phyloP scores from a whole-genome alignment of 345 rosid genomes.

The Microthlaspi erraticum region DNA sequence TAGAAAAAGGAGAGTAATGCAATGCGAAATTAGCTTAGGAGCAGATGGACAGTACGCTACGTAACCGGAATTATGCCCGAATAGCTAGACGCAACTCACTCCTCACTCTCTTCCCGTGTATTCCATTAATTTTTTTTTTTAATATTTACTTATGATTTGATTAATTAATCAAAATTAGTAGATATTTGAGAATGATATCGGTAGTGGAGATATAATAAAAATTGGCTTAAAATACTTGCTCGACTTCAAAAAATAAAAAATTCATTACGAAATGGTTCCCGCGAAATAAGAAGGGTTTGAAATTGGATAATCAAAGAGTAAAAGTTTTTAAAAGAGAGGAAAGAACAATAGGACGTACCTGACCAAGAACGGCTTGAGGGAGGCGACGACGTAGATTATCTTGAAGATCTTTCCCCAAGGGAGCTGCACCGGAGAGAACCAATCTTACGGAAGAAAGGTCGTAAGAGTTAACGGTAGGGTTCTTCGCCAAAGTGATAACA shows the following conservation, averaged over 20 bases:
- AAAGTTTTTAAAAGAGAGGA: background rate
- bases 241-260: background rate
- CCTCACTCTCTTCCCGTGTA: slow-evolving; percentile 46
- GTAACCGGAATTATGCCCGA: slow-evolving; percentile 32
- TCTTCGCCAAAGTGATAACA: slow-evolving; percentile 82
- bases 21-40: slow-evolving; percentile 34
- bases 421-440: slow-evolving; percentile 95
- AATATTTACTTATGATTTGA: background rate
- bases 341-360: slow-evolving; percentile 49
- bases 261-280: slow-evolving; percentile 8
- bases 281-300: background rate
- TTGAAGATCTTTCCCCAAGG: slow-evolving; percentile 88
- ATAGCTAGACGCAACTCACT: slow-evolving; percentile 37
- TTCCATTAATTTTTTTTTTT: background rate
- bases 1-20: background rate
- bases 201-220: background rate
- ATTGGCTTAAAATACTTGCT: background rate
- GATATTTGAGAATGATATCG: background rate
- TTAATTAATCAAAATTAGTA: background rate
- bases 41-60: slow-evolving; percentile 23
- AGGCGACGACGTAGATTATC: slow-evolving; percentile 66
- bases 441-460: slow-evolving; percentile 74
- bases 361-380: slow-evolving; percentile 84
- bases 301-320: background rate
- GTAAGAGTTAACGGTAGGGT: slow-evolving; percentile 61